Base-by-base conservation (phyloP, 2,329 filamentous ascomycete genomes). In the Kalaharituber pfeilii region DNA sequence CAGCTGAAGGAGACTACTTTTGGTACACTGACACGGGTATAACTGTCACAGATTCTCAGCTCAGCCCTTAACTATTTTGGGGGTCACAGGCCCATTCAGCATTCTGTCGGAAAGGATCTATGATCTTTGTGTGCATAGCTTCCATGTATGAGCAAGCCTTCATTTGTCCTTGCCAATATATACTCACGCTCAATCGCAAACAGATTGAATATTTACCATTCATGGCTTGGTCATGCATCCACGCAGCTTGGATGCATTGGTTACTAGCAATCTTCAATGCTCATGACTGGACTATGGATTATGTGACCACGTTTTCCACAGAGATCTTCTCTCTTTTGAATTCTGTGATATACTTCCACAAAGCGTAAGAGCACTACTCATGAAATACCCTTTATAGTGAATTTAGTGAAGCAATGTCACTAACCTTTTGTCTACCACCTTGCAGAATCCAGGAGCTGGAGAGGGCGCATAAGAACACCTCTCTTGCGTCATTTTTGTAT, bases 241-340 rank as follows among this genome's bases (percentile, higher is more conserved):
- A 82, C 63, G 71, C 78, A 5, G 75, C 71, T 6, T 82, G 79
- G 79, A 75, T 82, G 71, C 77, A 80, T 62, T 75, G 75, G 60
- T 66, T 81, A 2, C 70, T 82, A 11, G 78, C 79, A 53, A 74
- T 81, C 51, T 75, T 81, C 66, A 82, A 82, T 65, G 79, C 78
- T 3, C 78, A 82, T 62, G 78, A 81, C 65, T 82, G 78, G 76
- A 82, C 79, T 0, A 82, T 82, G 79, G 72, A 76, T 61, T 82
- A 82, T 65, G 79, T 82, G 50, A 82, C 79, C 1, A 77, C 74
- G 20, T 82, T 81, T 65, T 79, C 73, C 56, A 78, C 76, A 44
- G 79, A 82, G 64, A 79, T 82, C 53, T 82, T 82, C 64, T 79
- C 77, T 2, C 70, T 82, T 7, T 68, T 82, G 26, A 82, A 82